phyloP scores from a whole-genome alignment of 768 basidiomycete species.

The Lactarius hatsudake region DNA sequence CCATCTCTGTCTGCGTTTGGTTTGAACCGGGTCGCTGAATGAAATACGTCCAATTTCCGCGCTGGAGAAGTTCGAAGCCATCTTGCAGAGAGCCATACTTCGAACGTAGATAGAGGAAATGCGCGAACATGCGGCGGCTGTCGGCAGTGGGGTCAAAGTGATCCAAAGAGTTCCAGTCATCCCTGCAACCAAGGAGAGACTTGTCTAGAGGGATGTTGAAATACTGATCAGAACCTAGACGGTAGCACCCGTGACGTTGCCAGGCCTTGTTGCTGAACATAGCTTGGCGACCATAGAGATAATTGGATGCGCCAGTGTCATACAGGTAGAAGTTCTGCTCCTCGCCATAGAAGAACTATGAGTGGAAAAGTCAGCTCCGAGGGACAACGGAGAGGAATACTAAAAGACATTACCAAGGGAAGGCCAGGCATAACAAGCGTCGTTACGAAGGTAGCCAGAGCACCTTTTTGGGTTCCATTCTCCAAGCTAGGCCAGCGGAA shows the following conservation, averaged over 20 bases:
- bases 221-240: constrained; percentile 86
- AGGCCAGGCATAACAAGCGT: constrained; percentile 85
- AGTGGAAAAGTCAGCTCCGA: constrained; percentile 24
- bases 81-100: constrained; percentile 77
- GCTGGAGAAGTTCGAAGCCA: constrained; percentile 79
- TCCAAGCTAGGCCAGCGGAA: constrained; percentile 90
- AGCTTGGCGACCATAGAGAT: constrained; percentile 91
- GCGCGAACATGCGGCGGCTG: constrained; percentile 67
- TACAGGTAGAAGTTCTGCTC: constrained; percentile 88
- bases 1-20: constrained; percentile 75
- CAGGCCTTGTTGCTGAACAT: constrained; percentile 85
- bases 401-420: constrained; percentile 53
- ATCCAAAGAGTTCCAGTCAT: constrained; percentile 90
- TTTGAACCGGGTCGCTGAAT: constrained; percentile 87
- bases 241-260: constrained; percentile 93
- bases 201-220: constrained; percentile 89
- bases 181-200: constrained; percentile 75
- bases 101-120: constrained; percentile 67
- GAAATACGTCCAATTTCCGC: constrained; percentile 79
- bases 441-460: constrained; percentile 74
- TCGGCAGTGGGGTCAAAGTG: constrained; percentile 92
- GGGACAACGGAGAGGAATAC: neutral
- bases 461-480: constrained; percentile 77
- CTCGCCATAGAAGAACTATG: constrained; percentile 81
- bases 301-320: constrained; percentile 88